phyloP scores from a whole-genome alignment of 441 rosid genomes.

The Pelargonium australe region DNA sequence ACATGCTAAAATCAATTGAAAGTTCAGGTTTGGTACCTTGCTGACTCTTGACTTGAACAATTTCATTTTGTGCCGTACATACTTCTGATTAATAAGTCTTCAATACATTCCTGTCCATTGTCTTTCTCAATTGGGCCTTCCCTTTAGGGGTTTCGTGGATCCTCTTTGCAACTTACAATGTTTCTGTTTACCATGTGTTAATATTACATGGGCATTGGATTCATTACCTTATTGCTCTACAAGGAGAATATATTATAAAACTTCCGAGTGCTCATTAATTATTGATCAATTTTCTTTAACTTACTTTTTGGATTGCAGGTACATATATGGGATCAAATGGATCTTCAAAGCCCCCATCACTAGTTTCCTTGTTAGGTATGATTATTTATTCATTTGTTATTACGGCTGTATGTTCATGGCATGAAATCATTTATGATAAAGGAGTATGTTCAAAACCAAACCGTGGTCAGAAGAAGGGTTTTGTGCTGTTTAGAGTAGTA shows the following conservation, averaged over 20 bases:
- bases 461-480: background rate
- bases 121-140: background rate
- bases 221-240: background rate
- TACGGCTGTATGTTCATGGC: background rate
- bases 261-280: background rate
- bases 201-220: background rate
- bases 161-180: background rate
- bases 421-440: no score
- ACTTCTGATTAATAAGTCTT: background rate
- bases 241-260: background rate
- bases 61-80: slow-evolving; percentile 1
- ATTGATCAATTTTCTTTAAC: slow-evolving; percentile 7
- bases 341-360: slow-evolving; percentile 63
- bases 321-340: slow-evolving; percentile 48
- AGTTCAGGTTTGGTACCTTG: slow-evolving; percentile 49
- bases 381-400: background rate
- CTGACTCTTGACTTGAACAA: slow-evolving; percentile 13
- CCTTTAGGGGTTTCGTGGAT: background rate
- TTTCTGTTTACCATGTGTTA: background rate
- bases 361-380: slow-evolving; percentile 76
- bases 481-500: no score
- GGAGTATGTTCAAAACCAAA: no score
- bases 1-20: slow-evolving; percentile 60
- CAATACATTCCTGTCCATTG: background rate
- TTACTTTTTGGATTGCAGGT: slow-evolving; percentile 38